Conservation (phyloP, 352 stramenopile species). For the Achlya hypogyna region DNA sequence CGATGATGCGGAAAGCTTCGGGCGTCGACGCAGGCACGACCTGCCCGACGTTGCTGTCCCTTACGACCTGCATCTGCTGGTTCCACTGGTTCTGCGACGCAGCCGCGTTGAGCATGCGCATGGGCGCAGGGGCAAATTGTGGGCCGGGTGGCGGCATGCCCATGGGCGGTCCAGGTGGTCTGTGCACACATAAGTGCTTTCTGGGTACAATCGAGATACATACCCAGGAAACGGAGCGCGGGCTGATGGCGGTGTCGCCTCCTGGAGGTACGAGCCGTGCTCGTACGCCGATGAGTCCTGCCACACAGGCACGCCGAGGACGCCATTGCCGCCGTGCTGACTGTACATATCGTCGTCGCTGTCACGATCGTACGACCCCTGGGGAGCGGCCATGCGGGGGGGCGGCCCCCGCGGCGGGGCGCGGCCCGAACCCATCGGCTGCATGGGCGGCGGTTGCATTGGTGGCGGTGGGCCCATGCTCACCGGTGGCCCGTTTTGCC, state of each 20-base stretch:
- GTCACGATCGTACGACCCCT: slow-evolving; percentile 8
- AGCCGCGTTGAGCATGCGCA: not conserved
- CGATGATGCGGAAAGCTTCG: slow-evolving; percentile 22
- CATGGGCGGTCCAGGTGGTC: not conserved
- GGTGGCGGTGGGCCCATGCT: not conserved
- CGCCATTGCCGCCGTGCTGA: slow-evolving; percentile 7
- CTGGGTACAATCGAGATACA: too few species aligned
- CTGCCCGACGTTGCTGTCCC: slow-evolving; percentile 3
- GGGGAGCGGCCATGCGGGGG: not conserved
- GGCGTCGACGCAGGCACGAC: slow-evolving; percentile 14
- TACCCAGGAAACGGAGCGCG: not conserved
- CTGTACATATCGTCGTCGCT: slow-evolving; percentile 16
- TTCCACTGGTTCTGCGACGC: not conserved
- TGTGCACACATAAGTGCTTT: not conserved
- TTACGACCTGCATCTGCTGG: slow-evolving; percentile 1
- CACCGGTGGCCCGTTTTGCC: not conserved
- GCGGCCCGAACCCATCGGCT: not conserved
- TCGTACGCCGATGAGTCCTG: slow-evolving; percentile 13
- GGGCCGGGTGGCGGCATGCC: not conserved
- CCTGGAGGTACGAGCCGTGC: slow-evolving; percentile 17
- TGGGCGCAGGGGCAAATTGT: not conserved
- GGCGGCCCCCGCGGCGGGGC: not conserved
- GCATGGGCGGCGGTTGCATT: not conserved
- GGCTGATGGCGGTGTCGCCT: not conserved
- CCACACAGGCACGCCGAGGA: slow-evolving; percentile 20